Percentiles rank a stretch among this genome's conserved stretches.
Conservation (phyloP, 176 grass and related monocot species). For the Raddia guianensis region DNA sequence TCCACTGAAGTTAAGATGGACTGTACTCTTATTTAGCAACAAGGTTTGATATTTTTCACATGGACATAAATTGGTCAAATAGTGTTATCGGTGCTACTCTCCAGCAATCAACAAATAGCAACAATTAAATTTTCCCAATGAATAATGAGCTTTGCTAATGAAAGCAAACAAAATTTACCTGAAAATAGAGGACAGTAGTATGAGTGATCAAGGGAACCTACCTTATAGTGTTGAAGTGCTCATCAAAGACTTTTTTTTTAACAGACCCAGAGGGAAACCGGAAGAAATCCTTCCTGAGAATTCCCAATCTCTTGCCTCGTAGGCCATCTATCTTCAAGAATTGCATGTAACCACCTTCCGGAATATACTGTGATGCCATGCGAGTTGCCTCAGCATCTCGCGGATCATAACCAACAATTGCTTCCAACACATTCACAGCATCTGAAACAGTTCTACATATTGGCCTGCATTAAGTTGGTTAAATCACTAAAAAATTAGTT, state of each 20-base stretch:
- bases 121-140: neutral
- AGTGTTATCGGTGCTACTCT: neutral
- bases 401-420: conserved; percentile 70
- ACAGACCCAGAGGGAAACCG: conserved; percentile 40
- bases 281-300: conserved; percentile 71
- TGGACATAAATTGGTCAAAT: neutral
- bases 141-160: neutral
- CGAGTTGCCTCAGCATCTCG: conserved; percentile 57
- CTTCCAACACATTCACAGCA: conserved; percentile 70
- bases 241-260: conserved; percentile 54
- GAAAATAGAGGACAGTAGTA: neutral
- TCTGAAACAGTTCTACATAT: conserved; percentile 79
- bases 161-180: neutral
- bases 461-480: conserved; percentile 47
- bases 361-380: conserved; percentile 62
- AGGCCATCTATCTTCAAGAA: conserved; percentile 69
- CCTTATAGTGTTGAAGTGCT: conserved; percentile 72
- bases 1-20: neutral
- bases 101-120: neutral
- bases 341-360: conserved; percentile 63
- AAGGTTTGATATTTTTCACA: conserved; percentile 3
- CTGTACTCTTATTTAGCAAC: neutral
- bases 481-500: neutral
- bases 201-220: neutral
- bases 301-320: conserved; percentile 67